Percentiles rank a stretch among this genome's conserved stretches.
phyloP scores from a whole-genome alignment of 1,139 yeast genomes.

The Geotrichum phurueaensis region DNA sequence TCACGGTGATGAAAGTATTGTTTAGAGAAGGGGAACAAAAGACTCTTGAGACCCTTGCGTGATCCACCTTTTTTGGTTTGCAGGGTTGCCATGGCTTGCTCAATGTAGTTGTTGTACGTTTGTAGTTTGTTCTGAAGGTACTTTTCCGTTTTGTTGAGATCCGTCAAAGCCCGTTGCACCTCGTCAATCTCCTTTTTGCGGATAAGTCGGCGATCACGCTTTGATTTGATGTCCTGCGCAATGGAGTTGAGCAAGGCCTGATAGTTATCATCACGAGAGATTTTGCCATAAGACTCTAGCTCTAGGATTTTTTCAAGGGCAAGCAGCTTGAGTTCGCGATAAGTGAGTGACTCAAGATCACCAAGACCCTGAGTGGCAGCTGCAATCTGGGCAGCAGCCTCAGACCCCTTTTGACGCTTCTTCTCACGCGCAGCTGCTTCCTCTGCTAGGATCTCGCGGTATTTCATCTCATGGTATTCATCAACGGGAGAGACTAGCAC shows the following conservation, averaged over 20 bases:
- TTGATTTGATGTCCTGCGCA: conserved; percentile 77
- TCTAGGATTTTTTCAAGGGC: conserved; percentile 73
- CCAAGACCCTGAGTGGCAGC: conserved; percentile 38
- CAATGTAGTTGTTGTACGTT: conserved; percentile 67
- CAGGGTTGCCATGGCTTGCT: conserved; percentile 54
- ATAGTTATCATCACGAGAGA: conserved; percentile 64
- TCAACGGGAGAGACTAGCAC: conserved; percentile 66
- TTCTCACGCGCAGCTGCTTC: conserved; percentile 36
- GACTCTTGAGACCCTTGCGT: conserved; percentile 39
- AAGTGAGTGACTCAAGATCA: conserved; percentile 51
- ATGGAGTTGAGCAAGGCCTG: conserved; percentile 78
- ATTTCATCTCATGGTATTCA: conserved; percentile 59
- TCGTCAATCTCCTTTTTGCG: conserved; percentile 58
- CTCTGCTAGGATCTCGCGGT: conserved; percentile 47
- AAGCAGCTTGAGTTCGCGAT: conserved; percentile 69
- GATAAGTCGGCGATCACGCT: conserved; percentile 59
- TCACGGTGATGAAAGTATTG: conserved; percentile 76
- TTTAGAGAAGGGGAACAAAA: conserved; percentile 60
- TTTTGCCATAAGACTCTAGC: conserved; percentile 61
- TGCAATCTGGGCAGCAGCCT: conserved; percentile 18
- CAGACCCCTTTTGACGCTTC: conserved; percentile 4
- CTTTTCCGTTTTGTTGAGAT: conserved; percentile 55
- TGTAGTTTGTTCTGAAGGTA: conserved; percentile 56
- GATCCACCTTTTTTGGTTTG: conserved; percentile 51
- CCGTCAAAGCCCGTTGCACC: conserved; percentile 54